These are phyloP conservation scores for Hydnum rufescens DNA, from an alignment of 768 basidiomycete genomes.

Conservation along the genomic window DNA sequence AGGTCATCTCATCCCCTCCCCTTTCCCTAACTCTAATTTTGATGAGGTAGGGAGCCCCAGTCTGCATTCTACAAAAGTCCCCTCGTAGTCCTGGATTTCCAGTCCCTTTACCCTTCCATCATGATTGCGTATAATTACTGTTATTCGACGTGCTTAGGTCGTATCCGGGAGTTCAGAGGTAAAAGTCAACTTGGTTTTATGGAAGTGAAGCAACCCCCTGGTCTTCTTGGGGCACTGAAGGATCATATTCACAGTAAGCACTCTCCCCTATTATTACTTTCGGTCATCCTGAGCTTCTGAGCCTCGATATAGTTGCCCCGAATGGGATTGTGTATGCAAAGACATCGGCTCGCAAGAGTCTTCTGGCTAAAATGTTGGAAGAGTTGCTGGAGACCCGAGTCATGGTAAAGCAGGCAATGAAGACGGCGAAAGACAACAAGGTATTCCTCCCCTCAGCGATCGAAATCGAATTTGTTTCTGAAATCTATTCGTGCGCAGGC, in stretches of 20 bases:
- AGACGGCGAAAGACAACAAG: conserved; percentile 52
- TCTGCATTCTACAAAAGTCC: conserved; percentile 89
- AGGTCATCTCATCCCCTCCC: neutral
- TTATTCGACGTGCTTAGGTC: conserved; percentile 89
- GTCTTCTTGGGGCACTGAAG: conserved; percentile 45
- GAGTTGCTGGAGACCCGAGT: conserved; percentile 89
- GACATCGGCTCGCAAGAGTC: conserved; percentile 57
- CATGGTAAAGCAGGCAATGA: conserved; percentile 98
- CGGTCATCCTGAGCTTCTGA: neutral
- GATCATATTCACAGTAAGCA: conserved; percentile 57
- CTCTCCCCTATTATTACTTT: neutral
- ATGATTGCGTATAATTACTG: conserved; percentile 99
- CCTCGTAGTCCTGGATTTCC: conserved; percentile 86
- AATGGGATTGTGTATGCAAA: conserved; percentile 95
- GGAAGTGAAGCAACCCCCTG: conserved; percentile 46
- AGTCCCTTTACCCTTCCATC: conserved; percentile 86
- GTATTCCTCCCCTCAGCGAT: conserved; percentile 22
- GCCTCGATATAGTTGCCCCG: conserved; percentile 52
- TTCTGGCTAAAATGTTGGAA: conserved; percentile 76
- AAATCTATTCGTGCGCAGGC: conserved; percentile 26
- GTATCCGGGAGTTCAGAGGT: conserved; percentile 61
- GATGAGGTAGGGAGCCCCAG: conserved; percentile 52
- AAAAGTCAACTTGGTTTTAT: conserved; percentile 67
- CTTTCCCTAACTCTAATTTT: conserved; percentile 45
- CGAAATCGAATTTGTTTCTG: conserved; percentile 3